Conservation (phyloP, 2,329 filamentous ascomycete species). For the Botrytis paeoniae region DNA sequence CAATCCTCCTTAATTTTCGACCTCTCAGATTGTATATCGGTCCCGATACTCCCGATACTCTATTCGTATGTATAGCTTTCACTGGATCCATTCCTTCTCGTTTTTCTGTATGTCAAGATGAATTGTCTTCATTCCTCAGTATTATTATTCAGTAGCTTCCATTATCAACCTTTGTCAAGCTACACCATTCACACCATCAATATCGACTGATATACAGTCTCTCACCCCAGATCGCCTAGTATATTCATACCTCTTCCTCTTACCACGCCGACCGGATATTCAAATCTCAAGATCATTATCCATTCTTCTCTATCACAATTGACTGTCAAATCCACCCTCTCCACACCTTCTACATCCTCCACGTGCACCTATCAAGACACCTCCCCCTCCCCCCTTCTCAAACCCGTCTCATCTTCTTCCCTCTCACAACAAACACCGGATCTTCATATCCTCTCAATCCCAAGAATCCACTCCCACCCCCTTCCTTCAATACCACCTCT, state of each 20-base stretch:
- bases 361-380: neutral
- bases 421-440: constrained; percentile 47
- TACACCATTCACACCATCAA: neutral
- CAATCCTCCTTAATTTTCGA: neutral
- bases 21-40: neutral
- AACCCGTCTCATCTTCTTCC: constrained; percentile 8
- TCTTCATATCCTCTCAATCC: constrained; percentile 32
- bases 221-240: neutral
- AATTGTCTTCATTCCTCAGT: neutral
- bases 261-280: too few relatives aligned
- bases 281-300: neutral
- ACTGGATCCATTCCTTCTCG: neutral
- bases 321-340: neutral
- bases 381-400: neutral
- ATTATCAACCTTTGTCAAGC: neutral
- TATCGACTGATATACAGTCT: neutral
- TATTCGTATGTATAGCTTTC: neutral
- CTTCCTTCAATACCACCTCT: constrained; percentile 49
- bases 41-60: neutral
- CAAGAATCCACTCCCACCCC: constrained; percentile 30
- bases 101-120: neutral
- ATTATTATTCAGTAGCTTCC: neutral
- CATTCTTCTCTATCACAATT: neutral
- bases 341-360: neutral
- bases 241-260: neutral